phyloP scores from a whole-genome alignment of 768 basidiomycete genomes.

The Mycena epipterygia region DNA sequence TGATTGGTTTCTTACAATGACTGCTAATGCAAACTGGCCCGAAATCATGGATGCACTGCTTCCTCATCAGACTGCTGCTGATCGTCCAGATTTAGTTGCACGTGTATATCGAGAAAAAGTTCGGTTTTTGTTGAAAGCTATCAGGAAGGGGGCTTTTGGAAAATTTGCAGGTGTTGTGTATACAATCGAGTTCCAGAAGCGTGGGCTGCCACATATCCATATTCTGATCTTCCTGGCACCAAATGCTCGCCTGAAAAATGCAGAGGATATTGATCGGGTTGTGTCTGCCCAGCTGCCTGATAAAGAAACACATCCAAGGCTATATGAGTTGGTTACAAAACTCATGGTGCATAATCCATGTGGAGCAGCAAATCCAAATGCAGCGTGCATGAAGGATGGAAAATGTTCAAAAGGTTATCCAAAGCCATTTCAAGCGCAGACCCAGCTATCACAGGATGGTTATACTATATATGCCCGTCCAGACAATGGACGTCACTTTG shows the following conservation, averaged over 20 bases:
- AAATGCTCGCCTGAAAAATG: conserved; percentile 10
- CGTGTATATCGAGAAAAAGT: conserved; percentile 38
- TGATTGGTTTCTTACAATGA: conserved; percentile 20
- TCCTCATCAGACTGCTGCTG: conserved; percentile 1
- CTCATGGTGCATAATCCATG: conserved; percentile 61
- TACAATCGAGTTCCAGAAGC: conserved; percentile 61
- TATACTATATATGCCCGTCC: conserved; percentile 51
- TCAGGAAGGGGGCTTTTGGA: conserved; percentile 7
- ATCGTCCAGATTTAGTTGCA: conserved; percentile 43
- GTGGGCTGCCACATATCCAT: conserved; percentile 60
- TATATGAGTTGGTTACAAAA: conserved; percentile 37
- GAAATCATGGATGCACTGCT: conserved; percentile 49
- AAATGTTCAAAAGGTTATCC: conserved; percentile 56
- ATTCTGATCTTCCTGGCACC: conserved; percentile 48
- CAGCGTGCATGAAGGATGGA: conserved; percentile 53
- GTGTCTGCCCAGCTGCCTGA: conserved; percentile 56
- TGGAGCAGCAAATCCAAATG: conserved; percentile 39
- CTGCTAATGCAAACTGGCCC: conserved; percentile 52
- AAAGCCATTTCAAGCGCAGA: conserved; percentile 46
- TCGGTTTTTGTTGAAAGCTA: neutral
- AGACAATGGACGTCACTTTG: conserved; percentile 28
- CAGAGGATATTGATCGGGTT: conserved; percentile 46
- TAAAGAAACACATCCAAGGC: conserved; percentile 41
- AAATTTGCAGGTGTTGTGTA: conserved; percentile 43
- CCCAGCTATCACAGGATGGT: conserved; percentile 47